Conservation (phyloP, 176 grass and related monocot species). For the Puccinellia tenuiflora region DNA sequence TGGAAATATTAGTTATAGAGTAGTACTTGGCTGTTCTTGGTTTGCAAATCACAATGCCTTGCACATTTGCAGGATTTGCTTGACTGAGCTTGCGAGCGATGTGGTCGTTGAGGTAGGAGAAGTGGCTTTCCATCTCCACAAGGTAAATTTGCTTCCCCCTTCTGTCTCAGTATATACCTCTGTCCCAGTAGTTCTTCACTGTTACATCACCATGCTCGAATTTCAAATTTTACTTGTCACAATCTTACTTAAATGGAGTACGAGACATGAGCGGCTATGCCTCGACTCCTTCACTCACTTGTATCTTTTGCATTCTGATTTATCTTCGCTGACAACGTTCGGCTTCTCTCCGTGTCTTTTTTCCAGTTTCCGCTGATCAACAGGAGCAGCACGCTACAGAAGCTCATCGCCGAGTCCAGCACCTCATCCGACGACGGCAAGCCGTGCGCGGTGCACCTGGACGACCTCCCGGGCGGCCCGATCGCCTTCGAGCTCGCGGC, state of each 20-base stretch:
- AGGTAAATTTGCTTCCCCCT: constrained; percentile 35
- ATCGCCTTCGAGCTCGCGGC: constrained; percentile 51
- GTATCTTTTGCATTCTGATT: too few relatives aligned
- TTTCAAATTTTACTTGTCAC: too few relatives aligned
- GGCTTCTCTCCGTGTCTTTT: neutral
- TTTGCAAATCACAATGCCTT: neutral
- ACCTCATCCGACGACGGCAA: neutral
- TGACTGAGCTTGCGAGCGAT: constrained; percentile 55
- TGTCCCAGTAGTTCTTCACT: too few relatives aligned
- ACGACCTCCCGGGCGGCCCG: constrained; percentile 60
- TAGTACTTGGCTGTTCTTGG: too few relatives aligned
- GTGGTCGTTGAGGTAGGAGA: constrained; percentile 55
- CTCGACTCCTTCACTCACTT: neutral
- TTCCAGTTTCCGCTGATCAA: constrained; percentile 60
- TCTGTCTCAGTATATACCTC: too few relatives aligned
- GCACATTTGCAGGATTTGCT: constrained; percentile 47
- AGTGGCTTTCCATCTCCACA: constrained; percentile 66
- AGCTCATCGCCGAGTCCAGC: constrained; percentile 39
- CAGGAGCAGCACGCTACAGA: constrained; percentile 51
- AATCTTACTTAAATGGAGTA: too few relatives aligned
- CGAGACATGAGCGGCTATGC: too few relatives aligned
- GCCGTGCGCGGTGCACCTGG: constrained; percentile 30
- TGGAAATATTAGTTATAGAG: too few relatives aligned
- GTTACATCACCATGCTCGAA: too few relatives aligned
- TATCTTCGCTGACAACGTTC: neutral